phyloP scores from a whole-genome alignment of 2,329 filamentous ascomycete genomes.

The Colletotrichum coccodes region DNA sequence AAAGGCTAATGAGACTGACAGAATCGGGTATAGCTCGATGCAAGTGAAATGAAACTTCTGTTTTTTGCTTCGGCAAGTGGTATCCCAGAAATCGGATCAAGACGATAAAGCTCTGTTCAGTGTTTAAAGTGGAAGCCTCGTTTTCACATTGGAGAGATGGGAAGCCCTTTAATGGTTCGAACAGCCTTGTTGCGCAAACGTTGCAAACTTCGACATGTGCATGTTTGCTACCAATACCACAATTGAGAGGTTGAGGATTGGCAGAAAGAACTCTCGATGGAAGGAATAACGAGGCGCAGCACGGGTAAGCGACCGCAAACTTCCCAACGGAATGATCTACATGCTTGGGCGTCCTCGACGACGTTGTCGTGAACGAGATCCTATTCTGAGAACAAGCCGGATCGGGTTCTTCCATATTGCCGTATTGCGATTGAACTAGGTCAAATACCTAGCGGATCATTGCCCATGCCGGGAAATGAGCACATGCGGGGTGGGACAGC shows the following conservation, averaged over 20 bases:
- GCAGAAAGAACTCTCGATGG: too few relatives aligned
- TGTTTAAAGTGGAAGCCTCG: not conserved
- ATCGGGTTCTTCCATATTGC: not conserved
- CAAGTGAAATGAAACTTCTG: not conserved
- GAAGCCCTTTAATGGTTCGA: not conserved
- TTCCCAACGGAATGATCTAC: not conserved
- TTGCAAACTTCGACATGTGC: not conserved
- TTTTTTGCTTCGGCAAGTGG: not conserved
- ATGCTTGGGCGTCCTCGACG: not conserved
- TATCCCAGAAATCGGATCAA: not conserved
- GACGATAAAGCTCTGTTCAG: not conserved
- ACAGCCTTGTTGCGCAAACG: not conserved
- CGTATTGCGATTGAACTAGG: too few relatives aligned
- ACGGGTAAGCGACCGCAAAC: not conserved
- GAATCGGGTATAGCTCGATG: conserved; percentile 5
- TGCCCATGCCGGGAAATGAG: not conserved
- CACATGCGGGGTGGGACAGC: not conserved
- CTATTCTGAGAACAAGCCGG: too few relatives aligned
- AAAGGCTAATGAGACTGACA: not conserved
- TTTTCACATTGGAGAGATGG: not conserved
- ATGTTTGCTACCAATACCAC: not conserved
- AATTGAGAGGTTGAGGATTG: not conserved
- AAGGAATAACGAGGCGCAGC: not conserved
- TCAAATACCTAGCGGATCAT: not conserved
- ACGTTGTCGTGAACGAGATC: not conserved